phyloP scores from a whole-genome alignment of 192 early-diverging fungal species.

The Lunasporangiospora selenospora region DNA sequence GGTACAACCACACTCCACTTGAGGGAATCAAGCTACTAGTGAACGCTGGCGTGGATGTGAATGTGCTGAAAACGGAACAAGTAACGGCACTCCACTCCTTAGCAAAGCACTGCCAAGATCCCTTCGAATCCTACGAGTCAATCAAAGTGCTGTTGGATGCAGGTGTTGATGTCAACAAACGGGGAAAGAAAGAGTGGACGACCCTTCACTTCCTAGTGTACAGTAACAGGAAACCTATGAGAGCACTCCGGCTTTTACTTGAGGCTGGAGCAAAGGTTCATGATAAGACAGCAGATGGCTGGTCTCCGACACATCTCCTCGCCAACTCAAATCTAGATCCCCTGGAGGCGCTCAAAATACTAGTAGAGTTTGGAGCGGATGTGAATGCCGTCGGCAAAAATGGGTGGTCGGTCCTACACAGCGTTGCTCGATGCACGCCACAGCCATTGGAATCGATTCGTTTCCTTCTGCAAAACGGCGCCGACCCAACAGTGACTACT shows the following conservation, averaged over 20 bases:
- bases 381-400: slow-evolving; percentile 49
- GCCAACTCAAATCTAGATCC: slow-evolving; percentile 49
- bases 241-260: slow-evolving; percentile 25
- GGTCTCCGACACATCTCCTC: slow-evolving; percentile 40
- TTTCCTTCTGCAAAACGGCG: slow-evolving; percentile 48
- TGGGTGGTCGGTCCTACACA: slow-evolving; percentile 44
- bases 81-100: slow-evolving; percentile 40
- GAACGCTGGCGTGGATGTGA: slow-evolving; percentile 47
- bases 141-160: slow-evolving; percentile 52
- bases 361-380: slow-evolving; percentile 42
- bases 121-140: slow-evolving; percentile 39
- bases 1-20: slow-evolving; percentile 57
- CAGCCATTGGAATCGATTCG: slow-evolving; percentile 46
- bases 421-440: slow-evolving; percentile 41
- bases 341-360: slow-evolving; percentile 43
- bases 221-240: slow-evolving; percentile 46
- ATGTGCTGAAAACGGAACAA: slow-evolving; percentile 43
- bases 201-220: slow-evolving; percentile 60
- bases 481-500: slow-evolving; percentile 48
- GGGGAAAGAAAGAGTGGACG: slow-evolving; percentile 64
- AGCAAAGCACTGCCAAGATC: slow-evolving; percentile 44
- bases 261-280: slow-evolving; percentile 67
- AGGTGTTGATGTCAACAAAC: slow-evolving; percentile 64
- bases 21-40: slow-evolving; percentile 52
- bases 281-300: slow-evolving; percentile 47